Evolutionary conservation across 495 filamentous ascomycete species (phyloP).

Genomic region (Extremus antarcticus): DNA sequence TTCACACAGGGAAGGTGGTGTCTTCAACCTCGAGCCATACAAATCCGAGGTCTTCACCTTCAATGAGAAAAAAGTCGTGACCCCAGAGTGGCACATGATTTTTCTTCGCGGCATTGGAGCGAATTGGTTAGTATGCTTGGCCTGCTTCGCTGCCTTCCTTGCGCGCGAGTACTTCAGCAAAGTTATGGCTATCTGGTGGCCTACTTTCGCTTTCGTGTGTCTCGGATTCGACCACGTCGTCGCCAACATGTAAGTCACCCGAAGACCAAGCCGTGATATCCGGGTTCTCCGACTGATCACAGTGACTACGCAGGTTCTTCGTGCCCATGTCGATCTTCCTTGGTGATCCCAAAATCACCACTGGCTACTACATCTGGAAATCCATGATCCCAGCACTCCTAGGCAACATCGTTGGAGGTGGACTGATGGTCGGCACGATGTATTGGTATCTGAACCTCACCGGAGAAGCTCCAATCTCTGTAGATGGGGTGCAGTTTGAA

Average conservation of each 20-base stretch:
- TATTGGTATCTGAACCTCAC: constrained; percentile 14
- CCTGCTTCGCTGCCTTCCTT: constrained; percentile 45
- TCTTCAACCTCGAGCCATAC: constrained; percentile 28
- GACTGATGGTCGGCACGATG: constrained; percentile 11
- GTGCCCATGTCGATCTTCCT: constrained; percentile 48
- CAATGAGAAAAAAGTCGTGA: constrained; percentile 45
- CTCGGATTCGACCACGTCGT: constrained; percentile 53
- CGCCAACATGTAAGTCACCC: constrained; percentile 41
- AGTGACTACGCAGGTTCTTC: constrained; percentile 38
- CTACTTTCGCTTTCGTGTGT: constrained; percentile 49
- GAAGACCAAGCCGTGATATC: constrained; percentile 27
- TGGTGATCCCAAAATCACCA: constrained; percentile 37
- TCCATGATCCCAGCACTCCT: constrained; percentile 48
- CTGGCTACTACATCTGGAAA: constrained; percentile 54
- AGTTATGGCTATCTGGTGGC: constrained; percentile 53
- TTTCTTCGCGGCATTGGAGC: constrained; percentile 50
- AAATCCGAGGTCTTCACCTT: constrained; percentile 37
- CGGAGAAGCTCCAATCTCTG: not conserved
- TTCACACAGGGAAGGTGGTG: constrained; percentile 22
- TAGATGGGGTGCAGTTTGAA: not conserved
- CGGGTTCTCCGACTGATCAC: constrained; percentile 38
- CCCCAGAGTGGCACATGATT: constrained; percentile 46
- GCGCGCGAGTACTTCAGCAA: constrained; percentile 47
- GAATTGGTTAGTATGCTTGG: constrained; percentile 56
- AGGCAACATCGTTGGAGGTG: constrained; percentile 44